Evolutionary conservation across 352 stramenopile genomes (phyloP).

Genomic region (Aphanomyces invadans): DNA sequence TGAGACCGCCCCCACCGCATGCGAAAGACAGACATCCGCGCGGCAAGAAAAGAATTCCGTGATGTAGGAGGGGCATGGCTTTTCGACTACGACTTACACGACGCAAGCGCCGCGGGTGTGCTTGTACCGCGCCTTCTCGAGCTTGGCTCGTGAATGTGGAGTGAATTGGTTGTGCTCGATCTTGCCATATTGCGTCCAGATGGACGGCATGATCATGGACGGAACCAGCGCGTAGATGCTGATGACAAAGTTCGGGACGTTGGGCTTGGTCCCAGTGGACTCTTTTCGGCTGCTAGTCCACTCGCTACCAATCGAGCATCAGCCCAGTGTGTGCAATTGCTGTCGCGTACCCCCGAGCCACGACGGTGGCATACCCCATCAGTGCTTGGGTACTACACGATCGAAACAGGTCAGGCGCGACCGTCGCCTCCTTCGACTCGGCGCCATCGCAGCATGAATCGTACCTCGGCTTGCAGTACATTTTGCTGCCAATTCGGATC

Average conservation of each 20-base stretch:
- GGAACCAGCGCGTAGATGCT: constrained; percentile 14
- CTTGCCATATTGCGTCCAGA: not conserved
- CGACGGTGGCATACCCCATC: constrained; percentile 13
- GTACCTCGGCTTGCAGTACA: constrained; percentile 25
- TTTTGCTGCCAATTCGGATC: constrained; percentile 24
- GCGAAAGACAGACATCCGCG: no score
- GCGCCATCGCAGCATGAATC: no score
- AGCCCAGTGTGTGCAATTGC: not conserved
- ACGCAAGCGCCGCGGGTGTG: constrained; percentile 7
- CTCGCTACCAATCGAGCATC: no score
- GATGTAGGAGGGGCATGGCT: no score
- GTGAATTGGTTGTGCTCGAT: constrained; percentile 13
- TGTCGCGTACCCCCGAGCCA: not conserved
- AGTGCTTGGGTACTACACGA: constrained; percentile 18
- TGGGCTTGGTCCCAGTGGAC: not conserved
- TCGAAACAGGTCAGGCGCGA: no score
- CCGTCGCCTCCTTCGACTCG: no score
- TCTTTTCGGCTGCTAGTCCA: not conserved
- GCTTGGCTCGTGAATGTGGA: not conserved
- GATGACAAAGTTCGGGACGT: not conserved
- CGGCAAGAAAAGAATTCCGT: no score
- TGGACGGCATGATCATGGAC: not conserved
- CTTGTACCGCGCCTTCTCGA: constrained; percentile 1
- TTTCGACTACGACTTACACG: not conserved
- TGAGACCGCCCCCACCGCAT: no score